phyloP scores from a whole-genome alignment of 2,329 filamentous ascomycete species.

The Elsinoe fawcettii region DNA sequence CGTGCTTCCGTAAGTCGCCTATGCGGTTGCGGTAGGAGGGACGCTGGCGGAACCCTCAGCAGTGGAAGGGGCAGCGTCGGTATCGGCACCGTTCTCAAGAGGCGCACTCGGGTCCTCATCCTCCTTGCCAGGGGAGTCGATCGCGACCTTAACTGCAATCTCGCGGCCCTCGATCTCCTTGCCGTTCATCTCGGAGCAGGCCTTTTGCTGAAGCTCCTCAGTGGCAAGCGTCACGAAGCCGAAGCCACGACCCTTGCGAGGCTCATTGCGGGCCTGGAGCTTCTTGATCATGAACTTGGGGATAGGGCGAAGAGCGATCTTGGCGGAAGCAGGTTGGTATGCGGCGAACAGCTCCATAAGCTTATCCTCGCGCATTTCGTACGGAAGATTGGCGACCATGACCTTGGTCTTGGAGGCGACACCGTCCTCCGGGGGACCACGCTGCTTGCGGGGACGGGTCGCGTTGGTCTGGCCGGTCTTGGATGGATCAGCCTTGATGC shows the following conservation, averaged over 20 bases:
- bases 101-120: constrained; percentile 58
- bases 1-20: not conserved
- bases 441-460: constrained; percentile 62
- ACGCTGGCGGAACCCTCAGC: constrained; percentile 30
- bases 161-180: constrained; percentile 98
- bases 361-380: constrained; percentile 97
- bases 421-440: constrained; percentile 92
- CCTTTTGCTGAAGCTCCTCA: constrained; percentile 95
- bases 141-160: constrained; percentile 99
- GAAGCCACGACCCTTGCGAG: constrained; percentile 98
- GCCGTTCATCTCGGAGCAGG: constrained; percentile 96
- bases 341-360: constrained; percentile 94
- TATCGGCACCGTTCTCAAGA: constrained; percentile 35
- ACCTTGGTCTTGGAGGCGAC: constrained; percentile 99
- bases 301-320: constrained; percentile 97
- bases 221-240: constrained; percentile 94
- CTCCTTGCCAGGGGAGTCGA: constrained; percentile 99
- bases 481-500: constrained; percentile 34
- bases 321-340: constrained; percentile 88
- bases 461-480: constrained; percentile 40
- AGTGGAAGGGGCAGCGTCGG: constrained; percentile 28
- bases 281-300: constrained; percentile 99
- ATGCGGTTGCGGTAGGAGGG: constrained; percentile 17
- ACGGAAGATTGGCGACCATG: constrained; percentile 99
- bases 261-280: constrained; percentile 93